Conservation (phyloP, 345 rosid genomes). For the rapeseed (Brassica napus) region Da-Ae NC_063438.1:25849001-25849500, state of each 20-base stretch:
- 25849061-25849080: conserved; percentile 35
- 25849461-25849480: conserved; percentile 33
- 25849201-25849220: conserved; percentile 17
- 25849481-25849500: conserved; percentile 42
- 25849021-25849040: conserved; percentile 35
- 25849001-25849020: conserved; percentile 28
- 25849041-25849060: conserved; percentile 39
- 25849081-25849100: conserved; percentile 43
- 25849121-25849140: conserved; percentile 1
- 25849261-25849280: background rate
- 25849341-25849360: background rate
- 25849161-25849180: background rate
- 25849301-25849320: conserved; percentile 4
- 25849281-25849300: background rate
- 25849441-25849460: conserved; percentile 33
- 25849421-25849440: conserved; percentile 14
- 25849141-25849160: background rate
- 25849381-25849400: conserved; percentile 5
- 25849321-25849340: background rate
- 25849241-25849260: background rate
- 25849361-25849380: background rate
- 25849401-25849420: conserved; percentile 14
- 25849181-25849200: conserved; percentile 6
- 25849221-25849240: background rate
- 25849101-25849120: conserved; percentile 42